These are phyloP conservation scores for Phaffomyces opuntiae DNA, from an alignment of 805 yeast genomes.

Conservation along the genomic window DNA sequence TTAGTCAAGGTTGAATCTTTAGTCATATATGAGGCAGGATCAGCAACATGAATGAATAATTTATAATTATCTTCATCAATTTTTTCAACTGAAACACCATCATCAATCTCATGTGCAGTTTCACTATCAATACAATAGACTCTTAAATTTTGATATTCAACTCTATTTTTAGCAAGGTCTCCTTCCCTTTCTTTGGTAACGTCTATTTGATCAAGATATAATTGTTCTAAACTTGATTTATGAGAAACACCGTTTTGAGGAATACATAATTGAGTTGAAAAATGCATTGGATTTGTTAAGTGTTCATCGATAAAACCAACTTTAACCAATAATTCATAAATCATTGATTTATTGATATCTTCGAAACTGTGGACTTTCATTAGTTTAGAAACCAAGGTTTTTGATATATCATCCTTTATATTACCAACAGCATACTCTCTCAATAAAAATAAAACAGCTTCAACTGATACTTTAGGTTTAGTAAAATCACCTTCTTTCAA, in stretches of 20 bases:
- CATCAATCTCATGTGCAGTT: conserved; percentile 87
- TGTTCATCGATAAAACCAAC: conserved; percentile 19
- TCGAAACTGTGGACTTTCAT: conserved; percentile 26
- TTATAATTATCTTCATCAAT: conserved; percentile 27
- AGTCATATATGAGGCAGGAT: conserved; percentile 65
- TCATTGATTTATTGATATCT: conserved; percentile 47
- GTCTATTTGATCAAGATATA: conserved; percentile 31
- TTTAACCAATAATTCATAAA: conserved; percentile 41
- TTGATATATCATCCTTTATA: conserved; percentile 37
- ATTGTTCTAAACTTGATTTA: conserved; percentile 37
- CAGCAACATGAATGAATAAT: conserved; percentile 74
- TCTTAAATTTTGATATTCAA: conserved; percentile 36
- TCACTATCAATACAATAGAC: conserved; percentile 81
- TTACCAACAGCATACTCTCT: conserved; percentile 53
- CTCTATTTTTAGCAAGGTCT: conserved; percentile 25
- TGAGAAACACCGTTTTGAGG: conserved; percentile 38
- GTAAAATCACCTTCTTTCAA: conserved; percentile 8
- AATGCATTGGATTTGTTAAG: conserved; percentile 40
- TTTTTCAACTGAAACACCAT: conserved; percentile 65
- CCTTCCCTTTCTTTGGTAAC: conserved; percentile 6
- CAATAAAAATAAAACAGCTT: conserved; percentile 38
- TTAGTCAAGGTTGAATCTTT: conserved; percentile 31
- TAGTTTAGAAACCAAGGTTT: conserved; percentile 39
- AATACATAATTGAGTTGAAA: conserved; percentile 39
- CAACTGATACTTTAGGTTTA: conserved; percentile 12